These are phyloP conservation scores for Cladorrhinum sp. DNA, from an alignment of 2,329 filamentous ascomycete species.

Conservation along the genomic window DNA sequence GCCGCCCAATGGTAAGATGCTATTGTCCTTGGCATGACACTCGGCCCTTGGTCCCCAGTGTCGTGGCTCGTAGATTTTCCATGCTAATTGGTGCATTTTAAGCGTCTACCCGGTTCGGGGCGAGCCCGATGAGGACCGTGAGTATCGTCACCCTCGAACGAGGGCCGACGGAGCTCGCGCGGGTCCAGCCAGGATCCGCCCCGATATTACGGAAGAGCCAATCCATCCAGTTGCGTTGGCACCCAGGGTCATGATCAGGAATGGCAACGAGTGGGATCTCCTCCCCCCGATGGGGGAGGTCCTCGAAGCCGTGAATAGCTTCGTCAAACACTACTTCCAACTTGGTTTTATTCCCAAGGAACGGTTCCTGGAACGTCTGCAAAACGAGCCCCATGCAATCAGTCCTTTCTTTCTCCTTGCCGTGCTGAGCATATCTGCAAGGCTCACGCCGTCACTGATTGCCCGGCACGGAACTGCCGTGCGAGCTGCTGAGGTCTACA, in stretches of 20 bases:
- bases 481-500: constrained; percentile 52
- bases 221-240: constrained; percentile 16
- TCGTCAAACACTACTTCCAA: constrained; percentile 56
- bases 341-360: constrained; percentile 57
- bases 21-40: not conserved
- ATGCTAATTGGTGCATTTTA: constrained; percentile 18
- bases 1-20: constrained; percentile 48
- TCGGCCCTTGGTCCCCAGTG: not conserved
- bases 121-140: constrained; percentile 52
- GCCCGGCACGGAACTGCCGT: constrained; percentile 49
- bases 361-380: constrained; percentile 47
- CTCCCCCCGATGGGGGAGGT: constrained; percentile 49
- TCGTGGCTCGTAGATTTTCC: not conserved
- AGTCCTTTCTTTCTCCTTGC: constrained; percentile 54
- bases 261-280: constrained; percentile 45
- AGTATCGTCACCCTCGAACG: constrained; percentile 54
- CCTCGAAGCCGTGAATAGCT: constrained; percentile 51
- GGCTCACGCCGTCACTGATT: constrained; percentile 49
- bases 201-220: constrained; percentile 34
- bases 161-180: constrained; percentile 47
- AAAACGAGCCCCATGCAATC: constrained; percentile 45
- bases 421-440: constrained; percentile 55
- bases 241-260: constrained; percentile 25
- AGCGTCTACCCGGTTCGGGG: constrained; percentile 54
- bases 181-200: constrained; percentile 37